Evolutionary conservation across 352 stramenopile species (phyloP), one percentile per base, ranked within the genome.

Genomic region (Phytophthora fragariaefolia): DNA sequence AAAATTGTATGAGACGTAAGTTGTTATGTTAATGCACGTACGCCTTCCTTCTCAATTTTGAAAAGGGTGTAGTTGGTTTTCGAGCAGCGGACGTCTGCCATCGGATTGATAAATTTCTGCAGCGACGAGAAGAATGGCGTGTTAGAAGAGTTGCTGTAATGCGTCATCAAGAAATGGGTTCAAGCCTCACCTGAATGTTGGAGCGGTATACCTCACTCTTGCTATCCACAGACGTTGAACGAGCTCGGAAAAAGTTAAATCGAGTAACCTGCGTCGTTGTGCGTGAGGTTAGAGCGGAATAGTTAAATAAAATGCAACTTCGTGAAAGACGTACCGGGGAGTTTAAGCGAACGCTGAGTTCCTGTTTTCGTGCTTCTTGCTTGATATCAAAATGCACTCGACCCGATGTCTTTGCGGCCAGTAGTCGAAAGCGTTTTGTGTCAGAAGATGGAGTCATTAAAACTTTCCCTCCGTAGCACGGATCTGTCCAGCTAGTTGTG

Each of bases 21-120:
- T n/a, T n/a, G n/a, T n/a, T n/a, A n/a, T 36, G 30, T 36, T 30
- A 22, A 15, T 23, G 7, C 2, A 71, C 73, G 43, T 22, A 94
- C 85, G 40, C 84, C 86, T 59, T 94, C 86, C 77, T 90, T 90
- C 67, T 94, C 86, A 26, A 94, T 86, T 63, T 90, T 90, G 55
- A 92, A 83, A 36, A 92, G 54, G 6, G 82, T 89, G 56, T 85
- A 78, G 63, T 86, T 90, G 36, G 83, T 83, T 62, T 82, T 87
- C 6, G 79, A 66, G 48, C 82, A 90, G 4, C 82, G 82, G 26
- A 94, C 69, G 38, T 94, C 84, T 12, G 73, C 80, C 47, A 94
- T 74, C 0, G 86, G 86, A 52, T 94, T 94, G 65, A 92, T 91
- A 54, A 92, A 94, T 80, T 92, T 94, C 76, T 94, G 69, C 3